Evolutionary conservation across 164 flowering plant genomes (phyloP).

Genomic region (Amborella trichopoda): DNA sequence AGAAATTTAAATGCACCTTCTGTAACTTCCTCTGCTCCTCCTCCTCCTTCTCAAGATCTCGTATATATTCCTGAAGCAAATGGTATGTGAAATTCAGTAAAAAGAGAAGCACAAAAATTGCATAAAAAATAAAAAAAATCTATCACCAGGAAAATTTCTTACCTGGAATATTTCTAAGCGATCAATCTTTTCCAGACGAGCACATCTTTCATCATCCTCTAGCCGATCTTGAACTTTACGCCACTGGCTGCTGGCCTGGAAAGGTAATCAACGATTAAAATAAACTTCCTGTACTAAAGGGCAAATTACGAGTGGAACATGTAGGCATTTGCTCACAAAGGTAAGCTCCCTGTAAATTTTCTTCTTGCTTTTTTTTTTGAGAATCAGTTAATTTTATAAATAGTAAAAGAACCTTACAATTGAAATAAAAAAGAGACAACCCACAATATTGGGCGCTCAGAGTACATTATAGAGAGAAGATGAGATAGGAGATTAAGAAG

Average conservation of each 20-base stretch:
- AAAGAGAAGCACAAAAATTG: neutral
- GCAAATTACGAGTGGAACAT: too few species aligned
- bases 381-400: too few species aligned
- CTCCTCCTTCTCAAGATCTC: conserved; percentile 85
- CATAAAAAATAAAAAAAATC: neutral
- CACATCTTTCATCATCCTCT: conserved; percentile 90
- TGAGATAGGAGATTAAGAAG: too few species aligned
- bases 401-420: too few species aligned
- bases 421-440: too few species aligned
- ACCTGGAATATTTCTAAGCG: conserved; percentile 84
- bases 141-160: neutral
- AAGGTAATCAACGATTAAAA: too few species aligned
- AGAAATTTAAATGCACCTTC: conserved; percentile 40
- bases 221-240: conserved; percentile 84
- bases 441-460: neutral
- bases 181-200: conserved; percentile 81
- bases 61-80: conserved; percentile 64
- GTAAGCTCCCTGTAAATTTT: too few species aligned
- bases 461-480: neutral
- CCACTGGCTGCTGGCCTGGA: conserved; percentile 84
- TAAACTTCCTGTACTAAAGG: too few species aligned
- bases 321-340: too few species aligned
- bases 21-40: conserved; percentile 86
- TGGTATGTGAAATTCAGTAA: neutral
- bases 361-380: too few species aligned